Evolutionary conservation across 495 filamentous ascomycete species (phyloP), one percentile per base, ranked within the genome.

Genomic region (Penicillium dipodomyicola): DNA sequence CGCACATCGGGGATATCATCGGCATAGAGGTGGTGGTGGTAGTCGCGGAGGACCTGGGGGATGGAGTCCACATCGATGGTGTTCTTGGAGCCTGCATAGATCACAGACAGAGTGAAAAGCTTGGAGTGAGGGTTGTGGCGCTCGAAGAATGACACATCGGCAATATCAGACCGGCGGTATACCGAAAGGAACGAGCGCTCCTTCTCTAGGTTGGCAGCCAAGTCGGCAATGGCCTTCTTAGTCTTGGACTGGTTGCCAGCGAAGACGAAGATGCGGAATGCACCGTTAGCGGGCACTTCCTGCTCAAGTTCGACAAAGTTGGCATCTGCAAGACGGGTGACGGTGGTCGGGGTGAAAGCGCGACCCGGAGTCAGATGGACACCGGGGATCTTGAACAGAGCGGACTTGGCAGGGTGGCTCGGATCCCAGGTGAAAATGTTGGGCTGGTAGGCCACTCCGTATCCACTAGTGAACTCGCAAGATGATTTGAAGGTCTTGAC

Each of bases 241-340:
- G 83, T 87, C 49, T 73, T 71, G 11, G 70, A 60, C 53, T 86
- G 88, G 30, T 80, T 81, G 56, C 91, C 91, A 41, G 83, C 89
- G 63, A 95, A 94, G 58, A 96, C 66, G 65, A 89, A 95, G 64
- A 96, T 80, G 32, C 90, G 83, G 81, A 91, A 96, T 10, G 91
- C 84, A 53, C 91, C 91, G 71, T 95, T 95, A 49, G 90, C 77
- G 0, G 91, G 91, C 49, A 96, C 79, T 57, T 92, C 89, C 71
- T 96, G 91, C 72, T 96, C 91, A 39, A 96, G 74, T 61, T 94
- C 87, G 14, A 93, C 89, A 23, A 88, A 81, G 75, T 94, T 95
- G 64, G 89, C 85, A 66, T 96, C 91, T 4, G 86, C 84, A 27
- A 95, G 86, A 33, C 91, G 82, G 27, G 89, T 96, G 35, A 95